Percentiles rank a stretch among this genome's conserved stretches.
phyloP scores from a whole-genome alignment of 345 rosid species.

The Citrus trifoliata region DNA sequence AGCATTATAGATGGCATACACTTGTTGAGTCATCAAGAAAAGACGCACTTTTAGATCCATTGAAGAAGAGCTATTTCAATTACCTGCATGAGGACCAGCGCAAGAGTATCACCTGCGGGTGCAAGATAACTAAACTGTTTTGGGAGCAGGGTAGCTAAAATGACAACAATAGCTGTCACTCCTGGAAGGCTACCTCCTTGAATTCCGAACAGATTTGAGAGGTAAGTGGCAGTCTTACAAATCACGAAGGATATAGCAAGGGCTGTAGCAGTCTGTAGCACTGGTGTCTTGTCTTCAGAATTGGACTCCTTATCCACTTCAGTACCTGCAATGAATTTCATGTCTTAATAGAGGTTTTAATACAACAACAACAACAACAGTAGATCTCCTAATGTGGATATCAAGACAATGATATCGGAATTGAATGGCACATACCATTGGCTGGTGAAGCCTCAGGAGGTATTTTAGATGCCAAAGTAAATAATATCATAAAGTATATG shows the following conservation, averaged over 20 bases:
- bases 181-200: conserved; percentile 72
- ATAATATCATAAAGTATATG: conserved; percentile 55
- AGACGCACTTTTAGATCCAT: background rate
- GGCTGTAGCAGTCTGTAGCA: conserved; percentile 55
- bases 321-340: conserved; percentile 35
- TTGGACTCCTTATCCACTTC: conserved; percentile 23
- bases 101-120: conserved; percentile 60
- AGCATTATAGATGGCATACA: background rate
- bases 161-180: conserved; percentile 55
- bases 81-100: conserved; percentile 86
- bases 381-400: background rate
- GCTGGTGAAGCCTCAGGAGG: conserved; percentile 55
- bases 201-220: conserved; percentile 44
- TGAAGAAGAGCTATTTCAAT: conserved; percentile 3
- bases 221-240: conserved; percentile 52
- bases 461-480: conserved; percentile 65
- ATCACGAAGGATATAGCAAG: conserved; percentile 59
- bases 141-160: conserved; percentile 69
- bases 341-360: conserved; percentile 1
- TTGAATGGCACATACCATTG: conserved; percentile 34
- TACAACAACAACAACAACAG: background rate
- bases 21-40: background rate
- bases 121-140: conserved; percentile 54
- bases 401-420: background rate
- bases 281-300: conserved; percentile 36